These are phyloP conservation scores for Amaranthus palmeri DNA, from an alignment of 148 eudicot genomes.

Conservation along the genomic window DNA sequence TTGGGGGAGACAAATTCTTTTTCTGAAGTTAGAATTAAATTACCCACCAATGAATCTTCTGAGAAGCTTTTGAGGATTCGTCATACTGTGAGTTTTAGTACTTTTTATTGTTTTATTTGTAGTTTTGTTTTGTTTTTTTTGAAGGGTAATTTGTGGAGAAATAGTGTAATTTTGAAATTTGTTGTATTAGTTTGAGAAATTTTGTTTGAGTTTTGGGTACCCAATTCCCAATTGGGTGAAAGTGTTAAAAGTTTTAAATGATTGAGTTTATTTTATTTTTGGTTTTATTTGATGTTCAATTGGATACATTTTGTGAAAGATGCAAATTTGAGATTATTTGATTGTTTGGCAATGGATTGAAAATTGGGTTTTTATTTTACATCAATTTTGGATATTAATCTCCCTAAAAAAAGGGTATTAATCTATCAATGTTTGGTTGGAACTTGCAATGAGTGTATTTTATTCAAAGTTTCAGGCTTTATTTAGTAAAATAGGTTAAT, in stretches of 20 bases:
- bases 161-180: not conserved
- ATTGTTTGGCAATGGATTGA: not conserved
- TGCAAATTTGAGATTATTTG: not conserved
- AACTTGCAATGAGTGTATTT: not conserved
- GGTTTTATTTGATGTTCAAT: not conserved
- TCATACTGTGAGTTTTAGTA: slow-evolving; percentile 55
- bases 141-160: not conserved
- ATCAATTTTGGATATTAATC: not conserved
- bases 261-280: not conserved
- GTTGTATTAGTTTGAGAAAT: not conserved
- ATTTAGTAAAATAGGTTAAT: not conserved
- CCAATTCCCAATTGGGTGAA: not conserved
- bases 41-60: slow-evolving; percentile 81
- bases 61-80: slow-evolving; percentile 65
- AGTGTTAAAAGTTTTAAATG: not conserved
- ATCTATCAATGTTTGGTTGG: not conserved
- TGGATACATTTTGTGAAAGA: not conserved
- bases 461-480: not conserved
- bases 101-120: not conserved
- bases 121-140: not conserved
- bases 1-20: slow-evolving; percentile 21
- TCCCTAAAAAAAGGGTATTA: too few relatives aligned
- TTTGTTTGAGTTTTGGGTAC: not conserved
- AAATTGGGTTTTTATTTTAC: not conserved
- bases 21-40: slow-evolving; percentile 38